phyloP scores from a whole-genome alignment of 176 grass and related monocot species.

The Secale cereale region DNA sequence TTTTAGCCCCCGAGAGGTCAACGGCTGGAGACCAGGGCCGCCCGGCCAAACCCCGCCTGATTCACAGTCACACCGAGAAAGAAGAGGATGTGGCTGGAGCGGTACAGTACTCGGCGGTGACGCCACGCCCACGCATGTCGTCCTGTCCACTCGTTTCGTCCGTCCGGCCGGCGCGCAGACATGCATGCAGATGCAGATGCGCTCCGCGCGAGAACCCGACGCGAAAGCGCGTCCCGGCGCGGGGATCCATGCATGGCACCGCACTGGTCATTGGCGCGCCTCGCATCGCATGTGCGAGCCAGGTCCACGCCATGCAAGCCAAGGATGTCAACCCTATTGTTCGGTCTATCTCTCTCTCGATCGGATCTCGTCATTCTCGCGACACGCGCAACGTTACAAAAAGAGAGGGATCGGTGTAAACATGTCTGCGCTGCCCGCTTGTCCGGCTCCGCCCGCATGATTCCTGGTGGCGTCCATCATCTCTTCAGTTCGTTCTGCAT shows the following conservation, averaged over 20 bases:
- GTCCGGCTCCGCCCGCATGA: neutral
- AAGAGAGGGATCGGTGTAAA: neutral
- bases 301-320: neutral
- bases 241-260: neutral
- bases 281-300: neutral
- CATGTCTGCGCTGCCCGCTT: neutral
- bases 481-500: neutral
- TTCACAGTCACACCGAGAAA: conserved; percentile 19
- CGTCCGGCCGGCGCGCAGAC: neutral
- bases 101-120: neutral
- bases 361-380: neutral
- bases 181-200: neutral
- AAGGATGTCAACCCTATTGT: neutral
- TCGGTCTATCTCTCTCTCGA: too few species aligned
- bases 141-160: neutral
- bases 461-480: conserved; percentile 17
- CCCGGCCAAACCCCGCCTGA: neutral
- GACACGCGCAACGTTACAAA: neutral
- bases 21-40: neutral
- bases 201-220: neutral
- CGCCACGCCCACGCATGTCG: neutral
- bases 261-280: neutral
- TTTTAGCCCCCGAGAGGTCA: too few species aligned
- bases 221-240: neutral
- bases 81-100: neutral